Evolutionary conservation across 2,329 filamentous ascomycete species (phyloP).

Genomic region (Colletotrichum brevisporum): DNA sequence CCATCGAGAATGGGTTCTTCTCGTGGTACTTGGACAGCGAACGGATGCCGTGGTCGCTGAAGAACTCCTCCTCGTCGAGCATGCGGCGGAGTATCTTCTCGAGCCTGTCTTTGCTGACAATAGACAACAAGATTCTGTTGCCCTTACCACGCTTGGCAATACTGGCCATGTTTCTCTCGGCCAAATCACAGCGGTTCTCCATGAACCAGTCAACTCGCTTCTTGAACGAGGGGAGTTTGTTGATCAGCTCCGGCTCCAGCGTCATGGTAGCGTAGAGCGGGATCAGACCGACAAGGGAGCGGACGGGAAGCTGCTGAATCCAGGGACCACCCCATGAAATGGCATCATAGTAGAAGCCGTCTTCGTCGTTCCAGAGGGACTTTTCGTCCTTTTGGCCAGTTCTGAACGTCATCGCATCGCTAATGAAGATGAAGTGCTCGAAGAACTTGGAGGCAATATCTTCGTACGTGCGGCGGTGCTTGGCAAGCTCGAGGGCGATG

Average conservation of each 20-base stretch:
- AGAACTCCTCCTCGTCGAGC: constrained; percentile 94
- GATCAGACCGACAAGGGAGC: constrained; percentile 93
- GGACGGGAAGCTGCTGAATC: constrained; percentile 92
- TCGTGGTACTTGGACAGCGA: constrained; percentile 94
- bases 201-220: constrained; percentile 95
- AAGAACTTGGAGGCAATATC: constrained; percentile 99
- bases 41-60: constrained; percentile 90
- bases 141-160: constrained; percentile 93
- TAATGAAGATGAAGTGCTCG: constrained; percentile 98
- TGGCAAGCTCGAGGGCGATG: constrained; percentile 93
- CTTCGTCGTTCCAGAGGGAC: constrained; percentile 95
- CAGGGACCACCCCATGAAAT: constrained; percentile 96
- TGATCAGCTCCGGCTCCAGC: constrained; percentile 92
- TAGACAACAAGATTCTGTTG: constrained; percentile 86
- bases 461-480: constrained; percentile 95
- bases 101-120: constrained; percentile 94
- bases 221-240: constrained; percentile 93
- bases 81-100: constrained; percentile 91
- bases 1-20: constrained; percentile 92
- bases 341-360: constrained; percentile 98
- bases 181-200: constrained; percentile 86
- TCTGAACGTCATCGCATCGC: constrained; percentile 94
- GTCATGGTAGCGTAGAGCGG: constrained; percentile 94
- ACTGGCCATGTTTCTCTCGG: constrained; percentile 93
- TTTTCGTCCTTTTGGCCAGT: constrained; percentile 78